phyloP scores from a whole-genome alignment of 2,329 filamentous ascomycete species.

The Fusarium sp. region DNA sequence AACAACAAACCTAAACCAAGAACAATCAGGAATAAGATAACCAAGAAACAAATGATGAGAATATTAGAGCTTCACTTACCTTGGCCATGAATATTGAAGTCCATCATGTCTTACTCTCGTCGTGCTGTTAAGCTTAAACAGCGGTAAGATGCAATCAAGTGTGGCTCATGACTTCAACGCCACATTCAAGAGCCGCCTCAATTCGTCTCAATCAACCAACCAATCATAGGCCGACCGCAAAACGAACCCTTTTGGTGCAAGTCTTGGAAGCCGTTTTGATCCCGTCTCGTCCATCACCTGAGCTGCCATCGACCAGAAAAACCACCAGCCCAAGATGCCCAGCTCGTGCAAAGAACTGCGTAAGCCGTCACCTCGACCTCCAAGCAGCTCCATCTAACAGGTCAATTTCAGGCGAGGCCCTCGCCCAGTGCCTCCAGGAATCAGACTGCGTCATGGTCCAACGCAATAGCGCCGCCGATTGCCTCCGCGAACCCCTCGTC shows the following conservation, averaged over 20 bases:
- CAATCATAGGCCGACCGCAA: constrained; percentile 46
- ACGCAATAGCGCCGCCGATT: constrained; percentile 87
- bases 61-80: not conserved
- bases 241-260: constrained; percentile 9
- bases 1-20: not conserved
- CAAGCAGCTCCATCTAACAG: not conserved
- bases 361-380: constrained; percentile 61
- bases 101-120: not conserved
- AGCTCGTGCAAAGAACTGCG: constrained; percentile 97
- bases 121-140: not conserved
- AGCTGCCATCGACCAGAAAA: constrained; percentile 32
- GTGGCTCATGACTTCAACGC: constrained; percentile 2
- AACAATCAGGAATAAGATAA: not conserved
- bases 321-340: constrained; percentile 72
- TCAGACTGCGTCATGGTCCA: constrained; percentile 97
- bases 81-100: not conserved
- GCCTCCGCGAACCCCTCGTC: constrained; percentile 83
- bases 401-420: constrained; percentile 76
- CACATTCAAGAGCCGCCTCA: constrained; percentile 13
- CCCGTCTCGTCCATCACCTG: constrained; percentile 25
- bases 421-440: constrained; percentile 94
- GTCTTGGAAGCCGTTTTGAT: constrained; percentile 24
- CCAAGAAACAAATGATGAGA: not conserved
- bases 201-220: not conserved
- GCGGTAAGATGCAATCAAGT: not conserved